These are phyloP conservation scores for rapeseed (Brassica napus) DNA, from an alignment of 345 rosid species.

Conservation along the genomic window Da-Ae NC_063443.1:14522001-14522500, in stretches of 20 bases:
- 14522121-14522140: constrained; percentile 9
- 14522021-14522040: not conserved
- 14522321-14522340: not conserved
- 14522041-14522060: not conserved
- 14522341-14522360: not conserved
- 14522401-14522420: constrained; percentile 73
- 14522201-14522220: not conserved
- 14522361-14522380: not conserved
- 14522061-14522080: not conserved
- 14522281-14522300: constrained; percentile 27
- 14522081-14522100: not conserved
- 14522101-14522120: constrained; percentile 6
- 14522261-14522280: constrained; percentile 4
- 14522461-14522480: constrained; percentile 68
- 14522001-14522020: constrained; percentile 25
- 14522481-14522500: constrained; percentile 47
- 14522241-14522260: not conserved
- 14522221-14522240: constrained; percentile 8
- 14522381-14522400: not conserved
- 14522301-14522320: not conserved
- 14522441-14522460: constrained; percentile 58
- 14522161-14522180: not conserved
- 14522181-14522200: not conserved
- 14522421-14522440: constrained; percentile 72
- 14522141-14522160: not conserved